phyloP scores from a whole-genome alignment of 2,329 filamentous ascomycete genomes.

The Trichoderma hamatum region DNA sequence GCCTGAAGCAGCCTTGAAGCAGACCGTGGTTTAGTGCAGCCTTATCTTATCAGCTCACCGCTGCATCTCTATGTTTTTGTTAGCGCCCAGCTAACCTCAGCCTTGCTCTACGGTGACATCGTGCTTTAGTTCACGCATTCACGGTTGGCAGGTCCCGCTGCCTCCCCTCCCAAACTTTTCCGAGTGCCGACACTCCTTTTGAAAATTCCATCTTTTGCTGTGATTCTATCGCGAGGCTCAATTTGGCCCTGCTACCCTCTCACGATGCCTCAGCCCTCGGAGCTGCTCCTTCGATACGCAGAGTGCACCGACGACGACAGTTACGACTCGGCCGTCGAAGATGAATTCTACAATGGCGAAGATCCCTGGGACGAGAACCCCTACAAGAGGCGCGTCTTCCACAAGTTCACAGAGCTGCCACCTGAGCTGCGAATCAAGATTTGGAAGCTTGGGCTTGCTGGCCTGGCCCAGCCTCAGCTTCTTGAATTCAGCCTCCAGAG shows the following conservation, averaged over 20 bases:
- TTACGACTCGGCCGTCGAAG: constrained; percentile 20
- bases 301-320: constrained; percentile 10
- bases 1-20: too few species aligned
- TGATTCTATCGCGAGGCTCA: background rate
- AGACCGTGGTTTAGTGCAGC: background rate
- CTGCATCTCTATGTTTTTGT: background rate
- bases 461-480: constrained; percentile 34
- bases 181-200: background rate
- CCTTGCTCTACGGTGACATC: background rate
- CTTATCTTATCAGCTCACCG: background rate
- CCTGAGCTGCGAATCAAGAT: constrained; percentile 41
- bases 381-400: constrained; percentile 30
- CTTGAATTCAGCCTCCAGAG: constrained; percentile 27
- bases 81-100: background rate
- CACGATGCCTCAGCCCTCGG: background rate
- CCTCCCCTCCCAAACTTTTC: background rate
- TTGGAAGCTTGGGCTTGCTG: constrained; percentile 41
- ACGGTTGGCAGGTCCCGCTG: background rate
- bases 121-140: background rate
- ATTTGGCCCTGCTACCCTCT: background rate
- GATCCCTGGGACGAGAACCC: constrained; percentile 18
- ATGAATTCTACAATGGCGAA: constrained; percentile 23
- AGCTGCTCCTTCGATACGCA: constrained; percentile 11
- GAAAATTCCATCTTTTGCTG: background rate
- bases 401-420: constrained; percentile 38